A percentile compares a stretch with the other conserved stretches of the same genome.
Evolutionary conservation across 2,329 filamentous ascomycete genomes (phyloP).

Genomic region (Stenocarpella maydis): DNA sequence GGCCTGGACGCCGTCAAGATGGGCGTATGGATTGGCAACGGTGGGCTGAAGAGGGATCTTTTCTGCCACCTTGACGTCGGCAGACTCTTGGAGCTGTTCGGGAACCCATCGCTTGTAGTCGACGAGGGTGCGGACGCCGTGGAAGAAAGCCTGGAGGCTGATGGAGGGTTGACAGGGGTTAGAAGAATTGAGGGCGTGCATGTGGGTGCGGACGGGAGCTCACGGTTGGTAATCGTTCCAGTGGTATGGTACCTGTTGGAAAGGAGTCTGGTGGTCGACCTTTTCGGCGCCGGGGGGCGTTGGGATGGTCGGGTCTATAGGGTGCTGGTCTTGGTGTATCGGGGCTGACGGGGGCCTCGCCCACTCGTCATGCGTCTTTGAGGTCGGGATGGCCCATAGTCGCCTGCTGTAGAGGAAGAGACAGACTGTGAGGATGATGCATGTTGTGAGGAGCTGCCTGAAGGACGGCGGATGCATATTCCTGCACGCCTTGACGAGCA

Average conservation of each 20-base stretch:
- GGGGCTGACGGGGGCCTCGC: slow-evolving; percentile 22
- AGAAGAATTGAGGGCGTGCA: neutral
- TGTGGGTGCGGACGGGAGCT: neutral
- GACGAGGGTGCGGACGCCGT: slow-evolving; percentile 34
- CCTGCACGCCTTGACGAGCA: slow-evolving; percentile 25
- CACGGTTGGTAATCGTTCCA: slow-evolving; percentile 35
- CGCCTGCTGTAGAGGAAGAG: slow-evolving; percentile 36
- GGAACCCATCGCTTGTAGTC: slow-evolving; percentile 34
- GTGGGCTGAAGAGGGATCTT: slow-evolving; percentile 28
- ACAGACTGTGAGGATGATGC: slow-evolving; percentile 33
- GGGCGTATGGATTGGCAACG: slow-evolving; percentile 28
- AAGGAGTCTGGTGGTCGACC: slow-evolving; percentile 28
- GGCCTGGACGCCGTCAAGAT: slow-evolving; percentile 37
- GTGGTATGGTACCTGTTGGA: slow-evolving; percentile 34
- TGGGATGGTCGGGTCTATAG: neutral
- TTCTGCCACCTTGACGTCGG: slow-evolving; percentile 32
- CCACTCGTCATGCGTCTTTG: slow-evolving; percentile 33
- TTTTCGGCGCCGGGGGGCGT: slow-evolving; percentile 14
- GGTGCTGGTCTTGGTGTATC: neutral
- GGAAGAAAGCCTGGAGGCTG: slow-evolving; percentile 34
- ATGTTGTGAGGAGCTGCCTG: slow-evolving; percentile 33
- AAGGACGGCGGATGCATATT: slow-evolving; percentile 35
- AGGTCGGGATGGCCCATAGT: slow-evolving; percentile 26
- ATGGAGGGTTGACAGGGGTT: neutral
- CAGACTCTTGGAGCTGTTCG: slow-evolving; percentile 31